Evolutionary conservation across 2,329 filamentous ascomycete genomes (phyloP).

Genomic region (Aspergillus jensenii): DNA sequence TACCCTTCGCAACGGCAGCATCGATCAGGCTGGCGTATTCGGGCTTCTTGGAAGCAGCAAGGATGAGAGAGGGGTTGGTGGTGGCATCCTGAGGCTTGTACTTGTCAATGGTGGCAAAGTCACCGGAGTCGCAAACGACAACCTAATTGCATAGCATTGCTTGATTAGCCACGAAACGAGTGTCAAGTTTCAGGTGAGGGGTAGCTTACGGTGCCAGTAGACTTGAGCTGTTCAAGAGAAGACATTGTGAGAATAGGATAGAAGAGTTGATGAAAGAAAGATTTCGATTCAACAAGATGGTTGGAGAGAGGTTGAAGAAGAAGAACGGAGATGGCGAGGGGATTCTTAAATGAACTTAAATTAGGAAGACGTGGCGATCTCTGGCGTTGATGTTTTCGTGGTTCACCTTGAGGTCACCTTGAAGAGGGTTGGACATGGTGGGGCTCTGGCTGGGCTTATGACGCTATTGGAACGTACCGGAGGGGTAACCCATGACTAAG

Average conservation of each 20-base stretch:
- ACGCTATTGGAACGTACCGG: conserved; percentile 5
- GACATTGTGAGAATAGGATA: conserved; percentile 60
- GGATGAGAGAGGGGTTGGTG: conserved; percentile 98
- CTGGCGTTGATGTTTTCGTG: conserved; percentile 4
- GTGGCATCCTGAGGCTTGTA: conserved; percentile 99
- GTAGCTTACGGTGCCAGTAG: conserved; percentile 84
- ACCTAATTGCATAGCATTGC: conserved; percentile 54
- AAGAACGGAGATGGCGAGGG: neutral
- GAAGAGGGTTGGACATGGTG: neutral
- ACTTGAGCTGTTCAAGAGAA: conserved; percentile 96
- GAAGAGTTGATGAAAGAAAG: conserved; percentile 7
- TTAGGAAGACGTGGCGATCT: conserved; percentile 6
- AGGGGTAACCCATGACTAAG: conserved; percentile 7
- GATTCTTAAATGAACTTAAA: conserved; percentile 7
- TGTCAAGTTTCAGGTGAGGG: neutral
- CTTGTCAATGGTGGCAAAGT: conserved; percentile 91
- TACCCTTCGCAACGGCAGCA: conserved; percentile 79
- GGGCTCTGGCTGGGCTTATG: conserved; percentile 1
- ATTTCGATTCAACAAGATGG: neutral
- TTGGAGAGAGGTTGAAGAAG: neutral
- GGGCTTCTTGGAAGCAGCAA: conserved; percentile 96
- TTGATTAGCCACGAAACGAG: conserved; percentile 11
- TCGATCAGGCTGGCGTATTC: conserved; percentile 95
- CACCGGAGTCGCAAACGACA: conserved; percentile 94
- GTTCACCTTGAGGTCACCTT: conserved; percentile 4